Base-by-base conservation (phyloP, 23 red algal genomes). In the Cyanidioschyzon merolae region DNA sequence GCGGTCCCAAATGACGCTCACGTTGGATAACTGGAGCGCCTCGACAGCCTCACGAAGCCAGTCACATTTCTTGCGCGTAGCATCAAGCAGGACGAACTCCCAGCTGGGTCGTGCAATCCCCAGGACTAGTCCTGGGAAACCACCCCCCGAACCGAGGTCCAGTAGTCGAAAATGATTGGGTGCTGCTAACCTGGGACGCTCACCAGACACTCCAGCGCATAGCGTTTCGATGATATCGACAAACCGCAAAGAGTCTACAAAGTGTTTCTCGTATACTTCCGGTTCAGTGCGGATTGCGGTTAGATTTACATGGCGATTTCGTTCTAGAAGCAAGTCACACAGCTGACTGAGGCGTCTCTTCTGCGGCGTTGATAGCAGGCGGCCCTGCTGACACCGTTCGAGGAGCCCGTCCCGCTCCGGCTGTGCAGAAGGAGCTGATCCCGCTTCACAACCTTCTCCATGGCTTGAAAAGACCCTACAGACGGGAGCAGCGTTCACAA, bases 81-180 rank as follows among this genome's bases (percentile, higher is more conserved):
- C 74, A 34, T 96, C 92, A 12, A 90, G 18, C 38, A 96, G 83
- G 3, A 84, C 90, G 51, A 90, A 21, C 26, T 76, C 38, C 59
- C 79, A 85, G 2, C 84, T 17, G 37, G 92, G 87, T 0, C 87
- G 74, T 1, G 87, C 87, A 41, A 96, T 84, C 34, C 86, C 87
- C 30, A 96, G 58, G 27, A 87, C 82, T 1, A 96, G 68, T 39
- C 92, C 92, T 26, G 92, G 92, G 75, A 90, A 83, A 1, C 92
- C 92, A 50, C 82, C 86, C 26, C 92, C 92, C 25, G 84, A 77
- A 40, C 92, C 92, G 12, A 96, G 38, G 77, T 96, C 92, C 39
- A 96, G 38, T 1, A 96, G 63, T 17, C 75, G 38, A 27, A 57
- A 54, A 27, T 25, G 63, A 7, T 25, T 7, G 12, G 7, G 12